A percentile compares a stretch with the other conserved stretches of the same genome.
phyloP scores from a whole-genome alignment of 225 moss, liverwort and hornwort genomes.

The Bryum argenteum region DNA sequence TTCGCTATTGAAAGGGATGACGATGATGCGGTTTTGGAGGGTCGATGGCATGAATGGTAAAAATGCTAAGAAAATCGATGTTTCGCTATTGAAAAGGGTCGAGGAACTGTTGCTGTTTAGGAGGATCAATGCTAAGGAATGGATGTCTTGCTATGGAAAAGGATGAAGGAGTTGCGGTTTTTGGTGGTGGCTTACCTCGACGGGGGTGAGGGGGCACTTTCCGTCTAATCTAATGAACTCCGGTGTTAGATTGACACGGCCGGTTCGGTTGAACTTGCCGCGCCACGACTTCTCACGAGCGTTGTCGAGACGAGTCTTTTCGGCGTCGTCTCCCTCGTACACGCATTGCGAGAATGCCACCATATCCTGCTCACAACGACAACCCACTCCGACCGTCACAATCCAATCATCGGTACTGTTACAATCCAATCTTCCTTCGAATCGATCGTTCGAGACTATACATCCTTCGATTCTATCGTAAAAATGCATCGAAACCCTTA shows the following conservation, averaged over 20 bases:
- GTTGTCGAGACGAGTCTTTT: constrained; percentile 76
- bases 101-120: too few species aligned
- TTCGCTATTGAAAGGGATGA: too few species aligned
- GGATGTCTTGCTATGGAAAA: too few species aligned
- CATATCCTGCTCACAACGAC: constrained; percentile 73
- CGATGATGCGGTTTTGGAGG: too few species aligned
- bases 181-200: constrained; percentile 56
- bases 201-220: constrained; percentile 94
- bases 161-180: too few species aligned
- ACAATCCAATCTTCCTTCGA: neutral
- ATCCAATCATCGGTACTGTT: neutral
- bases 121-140: too few species aligned
- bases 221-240: constrained; percentile 79
- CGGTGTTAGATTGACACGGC: constrained; percentile 63
- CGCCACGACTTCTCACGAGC: constrained; percentile 94
- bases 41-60: too few species aligned
- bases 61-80: too few species aligned
- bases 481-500: too few species aligned
- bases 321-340: constrained; percentile 79
- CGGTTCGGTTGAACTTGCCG: constrained; percentile 86
- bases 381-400: neutral
- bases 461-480: too few species aligned
- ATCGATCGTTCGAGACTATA: too few species aligned
- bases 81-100: too few species aligned
- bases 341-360: constrained; percentile 96